A percentile compares a stretch with the other conserved stretches of the same genome.
phyloP scores from a whole-genome alignment of 2,329 filamentous ascomycete species.

The Arthrinium puccinioides region DNA sequence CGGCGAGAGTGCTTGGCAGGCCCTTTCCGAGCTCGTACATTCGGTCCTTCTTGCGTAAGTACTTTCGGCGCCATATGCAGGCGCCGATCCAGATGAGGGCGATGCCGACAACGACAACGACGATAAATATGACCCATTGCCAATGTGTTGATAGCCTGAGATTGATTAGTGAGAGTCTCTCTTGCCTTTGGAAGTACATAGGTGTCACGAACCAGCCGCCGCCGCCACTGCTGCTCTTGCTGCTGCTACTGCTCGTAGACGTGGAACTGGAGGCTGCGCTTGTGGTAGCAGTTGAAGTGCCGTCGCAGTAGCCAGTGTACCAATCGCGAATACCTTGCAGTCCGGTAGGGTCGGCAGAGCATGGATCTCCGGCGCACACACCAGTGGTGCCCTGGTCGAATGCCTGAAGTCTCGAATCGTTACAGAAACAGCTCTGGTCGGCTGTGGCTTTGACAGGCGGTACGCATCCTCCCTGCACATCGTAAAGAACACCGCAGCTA shows the following conservation, averaged over 20 bases:
- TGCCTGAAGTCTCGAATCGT: constrained; percentile 47
- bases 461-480: constrained; percentile 66
- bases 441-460: constrained; percentile 45
- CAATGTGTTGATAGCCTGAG: constrained; percentile 62
- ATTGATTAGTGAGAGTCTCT: constrained; percentile 3
- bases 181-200: no score
- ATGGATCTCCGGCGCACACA: constrained; percentile 53
- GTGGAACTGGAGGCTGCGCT: constrained; percentile 17
- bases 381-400: constrained; percentile 50
- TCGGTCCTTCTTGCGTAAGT: constrained; percentile 62
- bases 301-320: constrained; percentile 60
- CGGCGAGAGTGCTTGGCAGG: constrained; percentile 26
- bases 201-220: no score
- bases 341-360: constrained; percentile 40
- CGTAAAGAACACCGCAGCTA: constrained; percentile 52
- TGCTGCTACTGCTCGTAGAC: constrained; percentile 13
- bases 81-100: constrained; percentile 58
- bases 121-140: constrained; percentile 77
- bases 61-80: constrained; percentile 65
- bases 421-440: constrained; percentile 66
- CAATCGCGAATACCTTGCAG: constrained; percentile 57
- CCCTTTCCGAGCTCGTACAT: constrained; percentile 42
- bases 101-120: constrained; percentile 65
- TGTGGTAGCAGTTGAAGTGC: constrained; percentile 26
- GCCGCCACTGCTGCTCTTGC: no score